phyloP scores from a whole-genome alignment of 1,284 basidiomycete genomes.

The Microbotryum silenes-acaulis region DNA sequence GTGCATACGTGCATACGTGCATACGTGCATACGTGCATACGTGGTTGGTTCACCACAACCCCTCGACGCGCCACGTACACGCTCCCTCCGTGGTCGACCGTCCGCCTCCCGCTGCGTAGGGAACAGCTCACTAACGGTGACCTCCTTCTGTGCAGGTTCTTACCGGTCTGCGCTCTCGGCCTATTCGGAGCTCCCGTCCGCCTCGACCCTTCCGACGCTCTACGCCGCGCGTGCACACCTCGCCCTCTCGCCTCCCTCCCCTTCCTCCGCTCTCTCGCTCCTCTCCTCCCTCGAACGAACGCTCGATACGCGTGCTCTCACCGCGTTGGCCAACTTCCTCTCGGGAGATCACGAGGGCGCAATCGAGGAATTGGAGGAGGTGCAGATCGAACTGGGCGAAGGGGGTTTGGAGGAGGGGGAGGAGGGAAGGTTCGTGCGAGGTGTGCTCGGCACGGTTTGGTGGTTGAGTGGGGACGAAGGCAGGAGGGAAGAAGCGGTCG shows the following conservation, averaged over 20 bases:
- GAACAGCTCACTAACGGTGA: no score
- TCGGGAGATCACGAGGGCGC: conserved; percentile 50
- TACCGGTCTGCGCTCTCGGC: conserved; percentile 33
- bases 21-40: no score
- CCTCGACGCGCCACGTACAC: no score
- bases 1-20: no score
- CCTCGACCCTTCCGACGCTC: conserved; percentile 40
- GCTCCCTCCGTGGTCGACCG: no score
- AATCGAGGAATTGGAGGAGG: conserved; percentile 72
- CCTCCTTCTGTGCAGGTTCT: conserved; percentile 20
- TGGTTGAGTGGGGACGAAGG: conserved; percentile 60
- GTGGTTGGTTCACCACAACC: no score
- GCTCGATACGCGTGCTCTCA: conserved; percentile 54
- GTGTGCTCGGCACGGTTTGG: conserved; percentile 76
- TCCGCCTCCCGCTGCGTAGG: no score
- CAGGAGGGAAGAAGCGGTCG: conserved; percentile 71
- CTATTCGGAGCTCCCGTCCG: conserved; percentile 13
- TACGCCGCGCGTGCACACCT: conserved; percentile 79
- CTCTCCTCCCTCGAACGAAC: conserved; percentile 24
- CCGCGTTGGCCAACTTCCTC: conserved; percentile 62
- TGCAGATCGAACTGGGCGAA: conserved; percentile 67
- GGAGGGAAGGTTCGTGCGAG: conserved; percentile 59
- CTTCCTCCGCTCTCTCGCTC: conserved; percentile 53
- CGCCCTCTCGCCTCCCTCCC: conserved; percentile 58
- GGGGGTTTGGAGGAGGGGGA: conserved; percentile 60